These are phyloP conservation scores for Nothophaeocryptopus gaeumannii DNA, from an alignment of 2,329 filamentous ascomycete species.

Conservation along the genomic window DNA sequence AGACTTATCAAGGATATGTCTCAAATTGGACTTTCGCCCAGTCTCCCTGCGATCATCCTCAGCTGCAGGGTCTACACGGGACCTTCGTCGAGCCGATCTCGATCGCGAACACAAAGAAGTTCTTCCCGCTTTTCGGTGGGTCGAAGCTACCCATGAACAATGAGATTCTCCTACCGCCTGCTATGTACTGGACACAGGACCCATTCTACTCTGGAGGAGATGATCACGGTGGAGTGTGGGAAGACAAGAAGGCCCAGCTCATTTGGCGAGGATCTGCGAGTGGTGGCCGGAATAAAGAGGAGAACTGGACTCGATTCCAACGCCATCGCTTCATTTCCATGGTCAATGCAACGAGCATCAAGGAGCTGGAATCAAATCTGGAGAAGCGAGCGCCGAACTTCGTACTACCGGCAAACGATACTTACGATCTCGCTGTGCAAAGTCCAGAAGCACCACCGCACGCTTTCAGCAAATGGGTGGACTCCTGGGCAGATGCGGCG, in stretches of 20 bases:
- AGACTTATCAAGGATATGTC: constrained; percentile 46
- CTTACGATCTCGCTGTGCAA: constrained; percentile 39
- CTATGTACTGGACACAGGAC: constrained; percentile 50
- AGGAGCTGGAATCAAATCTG: constrained; percentile 45
- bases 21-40: constrained; percentile 47
- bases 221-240: constrained; percentile 41
- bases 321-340: constrained; percentile 72
- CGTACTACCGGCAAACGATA: constrained; percentile 37
- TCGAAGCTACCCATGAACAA: constrained; percentile 52
- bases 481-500: constrained; percentile 40
- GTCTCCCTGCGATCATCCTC: constrained; percentile 46
- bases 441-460: constrained; percentile 11
- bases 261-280: constrained; percentile 51
- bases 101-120: constrained; percentile 41
- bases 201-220: constrained; percentile 44
- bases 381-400: constrained; percentile 38
- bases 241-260: constrained; percentile 40
- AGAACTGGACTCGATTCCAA: constrained; percentile 71
- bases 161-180: constrained; percentile 51
- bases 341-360: constrained; percentile 64
- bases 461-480: constrained; percentile 41
- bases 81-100: constrained; percentile 51
- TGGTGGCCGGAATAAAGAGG: constrained; percentile 46
- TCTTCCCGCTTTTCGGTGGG: constrained; percentile 52
- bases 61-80: constrained; percentile 47